phyloP scores from a whole-genome alignment of 2,329 filamentous ascomycete genomes.

The Penicillium sp. region DNA sequence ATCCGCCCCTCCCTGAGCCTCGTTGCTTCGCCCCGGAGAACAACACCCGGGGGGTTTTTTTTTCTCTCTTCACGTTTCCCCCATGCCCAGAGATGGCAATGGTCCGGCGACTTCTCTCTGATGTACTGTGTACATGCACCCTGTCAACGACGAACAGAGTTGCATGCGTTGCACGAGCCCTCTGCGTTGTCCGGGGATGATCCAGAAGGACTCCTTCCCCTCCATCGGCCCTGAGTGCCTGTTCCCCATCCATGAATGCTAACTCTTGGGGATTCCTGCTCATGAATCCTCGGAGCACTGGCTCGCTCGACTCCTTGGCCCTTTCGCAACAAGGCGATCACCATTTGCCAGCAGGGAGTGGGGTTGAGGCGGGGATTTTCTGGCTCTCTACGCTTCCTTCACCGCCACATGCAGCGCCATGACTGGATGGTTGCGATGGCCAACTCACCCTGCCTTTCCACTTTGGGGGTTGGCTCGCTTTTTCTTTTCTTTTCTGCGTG shows the following conservation, averaged over 20 bases:
- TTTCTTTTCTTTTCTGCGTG: conserved; percentile 4
- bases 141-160: conserved; percentile 12
- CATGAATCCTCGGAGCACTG: neutral
- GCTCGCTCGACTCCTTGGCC: neutral
- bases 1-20: conserved; percentile 21
- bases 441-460: conserved; percentile 25
- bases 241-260: too few species aligned
- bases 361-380: conserved; percentile 22
- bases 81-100: too few species aligned
- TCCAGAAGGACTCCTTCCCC: conserved; percentile 4
- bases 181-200: conserved; percentile 10
- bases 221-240: too few species aligned
- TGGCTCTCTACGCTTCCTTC: conserved; percentile 17
- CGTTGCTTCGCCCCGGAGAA: conserved; percentile 1
- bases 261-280: neutral
- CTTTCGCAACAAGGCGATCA: too few species aligned
- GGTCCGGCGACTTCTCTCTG: too few species aligned
- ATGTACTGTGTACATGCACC: conserved; percentile 4
- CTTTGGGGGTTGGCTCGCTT: conserved; percentile 12
- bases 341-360: conserved; percentile 14
- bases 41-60: neutral
- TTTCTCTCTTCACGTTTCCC: neutral
- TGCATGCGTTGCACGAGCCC: conserved; percentile 19
- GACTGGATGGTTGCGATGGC: conserved; percentile 21
- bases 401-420: conserved; percentile 29